These are phyloP conservation scores for Phytophthora nicotianae DNA, from an alignment of 352 stramenopile genomes.

Conservation along the genomic window DNA sequence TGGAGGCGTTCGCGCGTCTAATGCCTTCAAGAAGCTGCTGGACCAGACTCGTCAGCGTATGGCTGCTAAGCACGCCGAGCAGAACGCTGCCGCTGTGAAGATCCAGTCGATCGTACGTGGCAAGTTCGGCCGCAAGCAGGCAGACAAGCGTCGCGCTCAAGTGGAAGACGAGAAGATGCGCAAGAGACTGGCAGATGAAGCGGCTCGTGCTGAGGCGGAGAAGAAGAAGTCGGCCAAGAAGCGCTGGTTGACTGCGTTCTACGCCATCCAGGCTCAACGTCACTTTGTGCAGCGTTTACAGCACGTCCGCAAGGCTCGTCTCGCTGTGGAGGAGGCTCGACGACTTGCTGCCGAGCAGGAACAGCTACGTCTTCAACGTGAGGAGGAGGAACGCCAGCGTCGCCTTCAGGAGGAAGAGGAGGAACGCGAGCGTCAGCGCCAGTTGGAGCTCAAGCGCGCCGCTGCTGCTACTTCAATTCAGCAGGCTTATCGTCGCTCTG, in stretches of 20 bases:
- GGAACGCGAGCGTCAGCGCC: constrained; percentile 66
- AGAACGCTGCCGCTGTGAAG: constrained; percentile 64
- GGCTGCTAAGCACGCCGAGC: constrained; percentile 37
- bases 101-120: constrained; percentile 88
- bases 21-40: constrained; percentile 76
- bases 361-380: constrained; percentile 55
- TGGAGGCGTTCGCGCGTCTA: constrained; percentile 62
- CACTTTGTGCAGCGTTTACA: constrained; percentile 83
- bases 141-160: constrained; percentile 62
- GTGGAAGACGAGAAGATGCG: constrained; percentile 81
- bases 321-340: constrained; percentile 81
- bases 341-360: constrained; percentile 75
- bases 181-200: constrained; percentile 76
- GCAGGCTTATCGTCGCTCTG: constrained; percentile 65
- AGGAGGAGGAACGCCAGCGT: constrained; percentile 75
- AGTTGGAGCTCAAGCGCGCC: constrained; percentile 57
- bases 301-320: constrained; percentile 78
- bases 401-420: constrained; percentile 63
- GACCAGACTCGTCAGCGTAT: constrained; percentile 56
- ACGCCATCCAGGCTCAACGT: constrained; percentile 70
- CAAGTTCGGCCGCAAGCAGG: constrained; percentile 79
- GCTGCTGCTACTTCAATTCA: constrained; percentile 72
- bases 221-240: constrained; percentile 84
- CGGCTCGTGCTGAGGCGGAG: constrained; percentile 57
- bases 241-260: constrained; percentile 78